Evolutionary conservation across 2,329 filamentous ascomycete genomes (phyloP).

Genomic region (Sclerotinia trifoliorum): DNA sequence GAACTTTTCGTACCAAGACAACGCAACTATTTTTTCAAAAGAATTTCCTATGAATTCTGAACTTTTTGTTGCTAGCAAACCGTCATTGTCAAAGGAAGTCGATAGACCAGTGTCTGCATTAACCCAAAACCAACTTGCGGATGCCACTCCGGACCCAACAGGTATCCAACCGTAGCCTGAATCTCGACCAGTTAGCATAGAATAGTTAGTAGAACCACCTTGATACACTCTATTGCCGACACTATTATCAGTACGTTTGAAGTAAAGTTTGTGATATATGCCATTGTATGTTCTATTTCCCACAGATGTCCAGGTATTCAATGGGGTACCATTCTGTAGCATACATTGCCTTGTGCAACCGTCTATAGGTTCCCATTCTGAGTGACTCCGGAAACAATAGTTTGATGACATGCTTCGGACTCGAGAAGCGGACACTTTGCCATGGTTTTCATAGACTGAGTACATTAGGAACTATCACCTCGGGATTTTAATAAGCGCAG

Average conservation of each 20-base stretch:
- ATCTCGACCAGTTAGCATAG: no score
- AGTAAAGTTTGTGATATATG: constrained; percentile 1
- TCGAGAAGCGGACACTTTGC: background rate
- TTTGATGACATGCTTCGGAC: background rate
- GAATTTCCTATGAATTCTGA: no score
- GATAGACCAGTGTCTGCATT: no score
- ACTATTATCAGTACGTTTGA: background rate
- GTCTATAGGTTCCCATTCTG: background rate
- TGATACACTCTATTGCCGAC: background rate
- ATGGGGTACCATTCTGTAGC: background rate
- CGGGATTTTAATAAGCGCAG: no score
- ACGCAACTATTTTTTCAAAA: no score
- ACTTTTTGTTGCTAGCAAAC: no score
- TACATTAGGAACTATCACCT: background rate
- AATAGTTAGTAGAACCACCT: background rate
- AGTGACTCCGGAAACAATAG: background rate
- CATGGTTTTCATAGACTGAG: background rate
- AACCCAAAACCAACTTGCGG: no score
- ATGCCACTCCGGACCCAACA: no score
- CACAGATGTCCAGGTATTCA: background rate
- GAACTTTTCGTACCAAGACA: no score
- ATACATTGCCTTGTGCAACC: background rate
- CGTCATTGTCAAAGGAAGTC: no score
- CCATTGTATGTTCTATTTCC: background rate
- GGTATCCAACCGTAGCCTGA: no score